These are phyloP conservation scores for Neobulgaria alba DNA, from an alignment of 2,329 filamentous ascomycete genomes.

Conservation along the genomic window DNA sequence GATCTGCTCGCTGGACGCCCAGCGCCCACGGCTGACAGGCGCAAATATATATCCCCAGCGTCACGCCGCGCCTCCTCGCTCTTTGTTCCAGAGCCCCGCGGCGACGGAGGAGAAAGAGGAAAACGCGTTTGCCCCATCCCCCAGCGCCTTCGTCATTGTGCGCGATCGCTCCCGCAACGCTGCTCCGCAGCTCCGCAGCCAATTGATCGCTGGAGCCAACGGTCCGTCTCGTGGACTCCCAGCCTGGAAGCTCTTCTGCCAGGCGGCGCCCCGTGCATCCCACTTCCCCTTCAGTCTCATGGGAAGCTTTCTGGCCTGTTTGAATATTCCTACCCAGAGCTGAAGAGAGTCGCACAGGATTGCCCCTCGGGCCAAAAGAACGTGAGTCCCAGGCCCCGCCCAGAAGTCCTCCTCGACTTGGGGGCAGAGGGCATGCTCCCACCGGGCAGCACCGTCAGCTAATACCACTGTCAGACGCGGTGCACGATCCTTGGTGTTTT, in stretches of 20 bases:
- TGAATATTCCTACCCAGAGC: background rate
- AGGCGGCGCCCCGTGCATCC: conserved; percentile 18
- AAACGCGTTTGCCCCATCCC: conserved; percentile 1
- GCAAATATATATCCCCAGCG: background rate
- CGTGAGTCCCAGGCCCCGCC: conserved; percentile 5
- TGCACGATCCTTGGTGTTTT: conserved; percentile 15
- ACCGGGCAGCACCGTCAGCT: conserved; percentile 7
- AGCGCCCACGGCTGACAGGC: no score
- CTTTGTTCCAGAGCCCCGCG: background rate
- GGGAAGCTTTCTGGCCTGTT: conserved; percentile 9
- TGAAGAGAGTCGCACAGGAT: conserved; percentile 8
- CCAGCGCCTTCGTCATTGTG: background rate
- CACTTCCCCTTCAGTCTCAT: conserved; percentile 7
- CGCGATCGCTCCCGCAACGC: background rate
- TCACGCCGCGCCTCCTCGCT: background rate
- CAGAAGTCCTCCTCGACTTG: conserved; percentile 1
- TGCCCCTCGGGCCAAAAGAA: conserved; percentile 11
- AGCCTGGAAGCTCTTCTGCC: conserved; percentile 9
- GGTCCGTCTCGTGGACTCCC: conserved; percentile 13
- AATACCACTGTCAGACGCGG: conserved; percentile 15
- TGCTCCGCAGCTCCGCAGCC: conserved; percentile 4
- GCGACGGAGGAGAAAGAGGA: background rate
- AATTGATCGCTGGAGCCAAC: conserved; percentile 4
- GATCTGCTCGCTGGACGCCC: no score
- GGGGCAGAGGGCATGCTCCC: conserved; percentile 3